These are phyloP conservation scores for Cruciata laevipes DNA, from an alignment of 257 asterid genomes.

Conservation along the genomic window DNA sequence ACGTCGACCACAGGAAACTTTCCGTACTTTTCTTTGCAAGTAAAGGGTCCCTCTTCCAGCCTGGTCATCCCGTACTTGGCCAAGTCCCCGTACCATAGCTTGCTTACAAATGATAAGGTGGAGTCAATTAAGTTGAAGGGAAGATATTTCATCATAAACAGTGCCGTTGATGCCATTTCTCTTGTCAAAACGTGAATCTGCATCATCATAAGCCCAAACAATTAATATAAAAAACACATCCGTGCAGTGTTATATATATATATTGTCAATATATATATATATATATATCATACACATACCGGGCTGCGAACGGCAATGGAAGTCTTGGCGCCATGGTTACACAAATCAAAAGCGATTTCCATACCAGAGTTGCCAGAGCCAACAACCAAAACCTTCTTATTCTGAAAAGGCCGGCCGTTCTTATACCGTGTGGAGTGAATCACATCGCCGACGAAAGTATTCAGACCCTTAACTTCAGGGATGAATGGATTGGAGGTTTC, in stretches of 20 bases:
- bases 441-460: conserved; percentile 43
- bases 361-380: conserved; percentile 93
- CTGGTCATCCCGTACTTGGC: conserved; percentile 44
- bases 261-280: too few relatives aligned
- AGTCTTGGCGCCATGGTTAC: conserved; percentile 46
- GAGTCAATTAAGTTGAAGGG: conserved; percentile 31
- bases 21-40: conserved; percentile 40
- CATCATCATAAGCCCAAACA: not conserved
- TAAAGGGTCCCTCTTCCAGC: conserved; percentile 57
- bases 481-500: conserved; percentile 42
- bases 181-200: conserved; percentile 58
- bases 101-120: conserved; percentile 29
- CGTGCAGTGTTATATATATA: too few relatives aligned
- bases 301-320: conserved; percentile 71
- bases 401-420: conserved; percentile 37
- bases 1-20: conserved; percentile 64
- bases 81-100: conserved; percentile 45
- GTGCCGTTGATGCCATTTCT: conserved; percentile 23
- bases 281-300: conserved; percentile 35
- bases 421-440: conserved; percentile 56
- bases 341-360: conserved; percentile 78
- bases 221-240: too few relatives aligned
- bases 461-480: conserved; percentile 50
- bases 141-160: conserved; percentile 25
- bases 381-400: conserved; percentile 52